Evolutionary conservation across 139 green algal species (phyloP), one percentile per base, ranked within the genome.

Genomic region (Asterochloris sp.): DNA sequence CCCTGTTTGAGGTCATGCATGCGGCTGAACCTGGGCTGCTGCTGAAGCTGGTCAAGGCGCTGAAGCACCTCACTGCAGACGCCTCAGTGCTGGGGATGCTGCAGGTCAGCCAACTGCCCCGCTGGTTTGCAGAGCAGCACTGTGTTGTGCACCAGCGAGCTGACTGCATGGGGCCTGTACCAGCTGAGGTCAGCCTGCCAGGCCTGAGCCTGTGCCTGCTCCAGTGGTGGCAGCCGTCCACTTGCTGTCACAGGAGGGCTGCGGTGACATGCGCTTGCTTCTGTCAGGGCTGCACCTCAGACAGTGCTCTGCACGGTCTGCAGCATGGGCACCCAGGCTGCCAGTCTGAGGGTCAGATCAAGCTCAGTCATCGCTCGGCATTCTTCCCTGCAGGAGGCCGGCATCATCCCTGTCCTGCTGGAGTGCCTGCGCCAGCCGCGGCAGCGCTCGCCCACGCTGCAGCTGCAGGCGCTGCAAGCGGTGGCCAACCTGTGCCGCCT

Each of bases 401-500:
- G 91, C 1, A 87, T 85, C 62, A 92, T 94, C 62, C 47, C 62
- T 10, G 74, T 76, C 54, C 84, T 94, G 78, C 86, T 89, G 78
- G 87, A 90, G 12, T 93, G 91, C 82, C 84, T 95, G 38, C 81
- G 83, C 1, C 69, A 69, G 9, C 26, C 76, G 69, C 74, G 68
- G 19, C 27, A 47, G 28, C 38, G 38, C 80, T 73, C 24, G 38
- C 64, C 23, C 54, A 79, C 89, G 74, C 76, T 89, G 69, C 88
- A 92, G 83, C 78, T 89, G 60, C 87, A 96, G 79, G 92, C 88
- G 24, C 88, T 97, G 76, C 80, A 88, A 19, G 90, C 93, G 64
- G 85, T 97, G 78, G 90, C 95, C 87, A 92, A 92, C 85, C 86
- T 97, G 62, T 97, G 93, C 87, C 93, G 94, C 83, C 89, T 94